These are phyloP conservation scores for Wickerhamiella kazuoi DNA, from an alignment of 805 yeast species.

Conservation along the genomic window DNA sequence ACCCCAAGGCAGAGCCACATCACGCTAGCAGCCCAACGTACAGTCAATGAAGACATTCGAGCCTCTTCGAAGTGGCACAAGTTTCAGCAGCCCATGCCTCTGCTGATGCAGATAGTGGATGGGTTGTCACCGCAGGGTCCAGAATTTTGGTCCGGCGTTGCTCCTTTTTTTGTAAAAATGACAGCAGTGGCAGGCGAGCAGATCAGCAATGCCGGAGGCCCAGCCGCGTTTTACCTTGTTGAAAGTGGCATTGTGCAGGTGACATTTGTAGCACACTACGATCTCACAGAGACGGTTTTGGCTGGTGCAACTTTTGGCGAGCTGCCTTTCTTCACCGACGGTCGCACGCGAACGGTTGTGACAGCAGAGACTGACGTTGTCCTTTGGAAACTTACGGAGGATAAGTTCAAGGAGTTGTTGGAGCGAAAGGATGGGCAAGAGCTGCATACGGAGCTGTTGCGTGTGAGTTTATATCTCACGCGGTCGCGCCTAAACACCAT, in stretches of 20 bases:
- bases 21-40: conserved; percentile 19
- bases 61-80: conserved; percentile 18
- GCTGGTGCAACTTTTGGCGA: conserved; percentile 70
- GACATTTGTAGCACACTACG: conserved; percentile 18
- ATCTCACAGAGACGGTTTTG: conserved; percentile 33
- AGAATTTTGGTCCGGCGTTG: conserved; percentile 47
- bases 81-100: conserved; percentile 39
- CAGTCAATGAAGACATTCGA: conserved; percentile 19
- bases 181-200: conserved; percentile 29
- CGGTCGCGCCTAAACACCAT: conserved; percentile 59
- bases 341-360: conserved; percentile 30
- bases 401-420: conserved; percentile 29
- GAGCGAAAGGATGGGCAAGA: conserved; percentile 26
- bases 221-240: conserved; percentile 37
- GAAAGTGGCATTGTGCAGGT: conserved; percentile 17
- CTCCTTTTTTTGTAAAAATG: conserved; percentile 37
- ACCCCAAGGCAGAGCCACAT: conserved; percentile 15
- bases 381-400: conserved; percentile 48
- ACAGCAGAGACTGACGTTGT: conserved; percentile 43
- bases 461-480: conserved; percentile 42
- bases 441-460: conserved; percentile 45
- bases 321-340: conserved; percentile 22
- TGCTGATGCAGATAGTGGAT: conserved; percentile 46
- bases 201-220: conserved; percentile 28
- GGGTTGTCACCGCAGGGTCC: conserved; percentile 35